These are phyloP conservation scores for Coniella lustricola DNA, from an alignment of 2,329 filamentous ascomycete species.

Conservation along the genomic window DNA sequence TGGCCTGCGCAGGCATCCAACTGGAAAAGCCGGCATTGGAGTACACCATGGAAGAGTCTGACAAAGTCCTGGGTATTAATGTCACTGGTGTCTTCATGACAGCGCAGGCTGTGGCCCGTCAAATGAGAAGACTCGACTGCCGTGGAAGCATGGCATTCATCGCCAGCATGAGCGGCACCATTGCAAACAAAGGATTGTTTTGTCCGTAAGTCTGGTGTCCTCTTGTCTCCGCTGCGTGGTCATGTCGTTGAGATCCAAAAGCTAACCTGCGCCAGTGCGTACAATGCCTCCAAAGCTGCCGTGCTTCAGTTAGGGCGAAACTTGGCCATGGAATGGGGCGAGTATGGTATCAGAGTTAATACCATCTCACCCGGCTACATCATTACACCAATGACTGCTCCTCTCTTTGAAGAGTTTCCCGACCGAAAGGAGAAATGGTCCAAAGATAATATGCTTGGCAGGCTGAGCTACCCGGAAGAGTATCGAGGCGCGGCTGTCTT, in stretches of 20 bases:
- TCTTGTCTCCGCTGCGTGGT: neutral
- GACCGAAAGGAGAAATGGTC: conserved; percentile 65
- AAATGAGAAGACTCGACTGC: conserved; percentile 55
- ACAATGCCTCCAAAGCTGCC: conserved; percentile 70
- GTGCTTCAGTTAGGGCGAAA: conserved; percentile 66
- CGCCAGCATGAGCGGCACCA: conserved; percentile 62
- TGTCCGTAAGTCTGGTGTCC: conserved; percentile 44
- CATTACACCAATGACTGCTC: conserved; percentile 75
- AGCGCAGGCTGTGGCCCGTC: conserved; percentile 77
- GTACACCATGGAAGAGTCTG: conserved; percentile 66
- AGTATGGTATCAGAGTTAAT: conserved; percentile 69
- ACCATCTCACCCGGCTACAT: conserved; percentile 77
- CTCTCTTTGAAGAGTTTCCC: conserved; percentile 68
- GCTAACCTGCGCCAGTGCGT: conserved; percentile 40
- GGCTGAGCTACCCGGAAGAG: conserved; percentile 60
- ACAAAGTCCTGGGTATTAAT: conserved; percentile 78
- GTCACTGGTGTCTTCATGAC: conserved; percentile 82
- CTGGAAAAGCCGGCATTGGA: conserved; percentile 79
- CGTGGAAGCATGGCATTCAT: conserved; percentile 60
- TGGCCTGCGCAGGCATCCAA: conserved; percentile 66
- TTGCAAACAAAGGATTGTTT: conserved; percentile 56
- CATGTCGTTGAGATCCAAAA: neutral
- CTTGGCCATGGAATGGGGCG: conserved; percentile 67
- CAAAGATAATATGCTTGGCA: conserved; percentile 76
- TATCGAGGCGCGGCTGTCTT: conserved; percentile 66